Base-by-base conservation (phyloP, 345 rosid species). In the Erodium maritimum region DNA sequence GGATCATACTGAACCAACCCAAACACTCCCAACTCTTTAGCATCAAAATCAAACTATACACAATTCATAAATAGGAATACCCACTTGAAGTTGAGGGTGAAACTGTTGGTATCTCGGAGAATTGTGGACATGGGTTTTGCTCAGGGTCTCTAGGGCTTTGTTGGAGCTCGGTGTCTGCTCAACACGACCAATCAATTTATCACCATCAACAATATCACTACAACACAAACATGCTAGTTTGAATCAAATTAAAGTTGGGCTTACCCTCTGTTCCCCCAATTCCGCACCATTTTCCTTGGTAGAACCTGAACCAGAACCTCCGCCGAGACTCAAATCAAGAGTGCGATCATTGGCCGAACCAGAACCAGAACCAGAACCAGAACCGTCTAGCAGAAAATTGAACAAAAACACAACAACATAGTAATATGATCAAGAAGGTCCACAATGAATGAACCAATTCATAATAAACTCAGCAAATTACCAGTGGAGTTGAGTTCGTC, bases 321-420 rank as follows among this genome's bases (percentile, higher is more conserved):
- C 99, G 57, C 37, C 37, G 5, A 91, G 68, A 70, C 99, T 83
- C 75, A 91, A 72, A 68, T 89, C 94, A 69, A 89, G 95, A 59
- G 79, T 83, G 51, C 86, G 89, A 54, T 76, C 84, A 53, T 68
- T 75, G 58, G 72, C 68, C 10, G 22, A 56, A 67, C 64, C 73
- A 46, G 21, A 21, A 11, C 9, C 29, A 11, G 21, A 37, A 34
- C 80, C 75, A 16, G 37, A 29, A 11, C 80, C 80, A 77, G 56
- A 19, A 60, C 48, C 33, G 53, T 10, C 25, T 0, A 24, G 37
- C 3, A 3, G 11, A 34, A 54, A 21, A 48, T 12, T 56, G 11
- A 52, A 21, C 23, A 17, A 5, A 62, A n/a, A n/a, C n/a, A n/a
- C 11, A 17, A 37, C 12, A 16, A 52, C 20, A 7, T 8, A 46